Conservation (phyloP, 345 rosid species). For the Bretschneidera sinensis region DNA sequence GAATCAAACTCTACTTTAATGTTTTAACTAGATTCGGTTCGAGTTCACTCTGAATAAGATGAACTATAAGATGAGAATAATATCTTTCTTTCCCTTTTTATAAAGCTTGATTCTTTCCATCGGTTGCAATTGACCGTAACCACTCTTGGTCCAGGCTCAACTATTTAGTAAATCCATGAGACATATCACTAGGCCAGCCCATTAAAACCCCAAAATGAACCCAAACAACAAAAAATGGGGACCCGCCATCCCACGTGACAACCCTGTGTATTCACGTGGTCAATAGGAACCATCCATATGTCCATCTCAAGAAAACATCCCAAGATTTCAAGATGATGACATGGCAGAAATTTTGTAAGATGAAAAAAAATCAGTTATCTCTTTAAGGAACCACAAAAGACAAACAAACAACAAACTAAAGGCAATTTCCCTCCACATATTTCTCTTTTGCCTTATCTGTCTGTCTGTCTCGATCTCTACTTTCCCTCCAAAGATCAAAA, state of each 20-base stretch:
- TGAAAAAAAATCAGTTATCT: slow-evolving; percentile 18
- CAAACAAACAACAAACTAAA: slow-evolving; percentile 27
- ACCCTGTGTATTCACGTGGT: slow-evolving; percentile 4
- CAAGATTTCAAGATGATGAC: slow-evolving; percentile 23
- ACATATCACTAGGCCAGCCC: too few relatives aligned
- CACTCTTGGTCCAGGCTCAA: too few relatives aligned
- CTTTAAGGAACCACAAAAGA: background rate
- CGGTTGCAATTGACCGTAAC: too few relatives aligned
- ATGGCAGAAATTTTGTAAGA: slow-evolving; percentile 32
- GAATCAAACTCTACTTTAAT: too few relatives aligned
- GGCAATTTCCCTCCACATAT: slow-evolving; percentile 85
- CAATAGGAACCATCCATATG: slow-evolving; percentile 11
- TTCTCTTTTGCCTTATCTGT: slow-evolving; percentile 36
- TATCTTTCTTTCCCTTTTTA: too few relatives aligned
- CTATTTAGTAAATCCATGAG: too few relatives aligned
- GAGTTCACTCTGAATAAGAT: too few relatives aligned
- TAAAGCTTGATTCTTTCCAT: too few relatives aligned
- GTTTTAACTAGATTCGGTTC: too few relatives aligned
- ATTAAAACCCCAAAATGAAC: too few relatives aligned
- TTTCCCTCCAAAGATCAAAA: slow-evolving; percentile 47
- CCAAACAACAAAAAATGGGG: too few relatives aligned
- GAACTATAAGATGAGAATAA: too few relatives aligned
- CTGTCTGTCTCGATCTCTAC: slow-evolving; percentile 14
- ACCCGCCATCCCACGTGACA: background rate
- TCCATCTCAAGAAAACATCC: slow-evolving; percentile 3